Percentiles rank a stretch among this genome's conserved stretches.
Conservation (phyloP, 345 rosid species). For the Salix udensis region DNA sequence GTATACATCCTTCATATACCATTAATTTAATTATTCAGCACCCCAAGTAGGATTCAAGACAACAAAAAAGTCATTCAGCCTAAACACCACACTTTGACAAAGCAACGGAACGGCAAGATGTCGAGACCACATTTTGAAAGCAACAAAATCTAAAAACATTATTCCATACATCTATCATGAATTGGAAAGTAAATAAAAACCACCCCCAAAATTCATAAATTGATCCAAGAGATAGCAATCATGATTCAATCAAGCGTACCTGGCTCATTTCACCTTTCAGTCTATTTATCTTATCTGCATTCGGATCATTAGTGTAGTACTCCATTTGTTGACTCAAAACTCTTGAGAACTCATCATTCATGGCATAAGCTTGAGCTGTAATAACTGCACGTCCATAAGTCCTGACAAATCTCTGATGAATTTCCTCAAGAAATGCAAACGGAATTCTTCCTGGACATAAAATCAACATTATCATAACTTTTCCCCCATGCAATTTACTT, state of each 20-base stretch:
- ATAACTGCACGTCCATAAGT: conserved; percentile 63
- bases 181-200: neutral
- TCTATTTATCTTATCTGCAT: conserved; percentile 86
- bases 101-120: neutral
- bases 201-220: neutral
- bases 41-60: neutral
- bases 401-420: conserved; percentile 88
- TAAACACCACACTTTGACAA: neutral
- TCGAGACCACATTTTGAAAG: neutral
- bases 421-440: conserved; percentile 85
- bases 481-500: neutral
- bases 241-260: conserved; percentile 33
- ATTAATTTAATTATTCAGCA: neutral
- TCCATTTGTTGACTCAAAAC: conserved; percentile 94
- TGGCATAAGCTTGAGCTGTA: conserved; percentile 80
- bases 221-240: conserved; percentile 4
- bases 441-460: conserved; percentile 66
- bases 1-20: neutral
- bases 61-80: neutral
- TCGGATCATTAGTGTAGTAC: conserved; percentile 73
- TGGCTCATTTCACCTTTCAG: conserved; percentile 92
- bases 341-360: conserved; percentile 97
- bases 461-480: neutral
- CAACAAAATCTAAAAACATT: neutral
- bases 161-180: neutral